Conservation (phyloP, 2,329 filamentous ascomycete species). For the Aspergillus costaricaensis region DNA sequence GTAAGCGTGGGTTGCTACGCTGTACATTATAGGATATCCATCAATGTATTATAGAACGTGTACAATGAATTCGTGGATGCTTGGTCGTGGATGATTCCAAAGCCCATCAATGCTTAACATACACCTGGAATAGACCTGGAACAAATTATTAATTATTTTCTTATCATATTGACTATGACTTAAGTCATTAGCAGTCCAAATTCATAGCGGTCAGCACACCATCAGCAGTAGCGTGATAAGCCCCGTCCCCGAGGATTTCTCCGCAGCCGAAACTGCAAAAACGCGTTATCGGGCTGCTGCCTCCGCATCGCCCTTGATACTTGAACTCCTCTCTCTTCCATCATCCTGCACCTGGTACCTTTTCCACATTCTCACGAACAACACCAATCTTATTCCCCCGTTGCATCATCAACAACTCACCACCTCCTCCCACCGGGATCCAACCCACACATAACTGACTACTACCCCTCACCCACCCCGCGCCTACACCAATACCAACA, state of each 20-base stretch:
- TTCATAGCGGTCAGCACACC: no score
- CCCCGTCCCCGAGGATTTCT: constrained; percentile 31
- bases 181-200: no score
- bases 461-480: constrained; percentile 12
- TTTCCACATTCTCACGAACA: background rate
- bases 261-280: constrained; percentile 4
- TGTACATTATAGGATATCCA: no score
- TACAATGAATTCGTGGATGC: no score
- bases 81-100: no score
- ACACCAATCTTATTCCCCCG: background rate
- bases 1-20: no score
- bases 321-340: background rate
- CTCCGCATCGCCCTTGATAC: constrained; percentile 9
- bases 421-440: background rate
- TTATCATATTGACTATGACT: no score
- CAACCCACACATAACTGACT: background rate
- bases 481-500: background rate
- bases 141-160: no score
- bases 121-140: no score
- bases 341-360: constrained; percentile 4
- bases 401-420: background rate
- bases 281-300: constrained; percentile 20
- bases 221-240: background rate
- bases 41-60: no score
- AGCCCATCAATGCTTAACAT: no score